phyloP scores from a whole-genome alignment of 1,139 yeast species.

The Lodderomyces margitis region DNA sequence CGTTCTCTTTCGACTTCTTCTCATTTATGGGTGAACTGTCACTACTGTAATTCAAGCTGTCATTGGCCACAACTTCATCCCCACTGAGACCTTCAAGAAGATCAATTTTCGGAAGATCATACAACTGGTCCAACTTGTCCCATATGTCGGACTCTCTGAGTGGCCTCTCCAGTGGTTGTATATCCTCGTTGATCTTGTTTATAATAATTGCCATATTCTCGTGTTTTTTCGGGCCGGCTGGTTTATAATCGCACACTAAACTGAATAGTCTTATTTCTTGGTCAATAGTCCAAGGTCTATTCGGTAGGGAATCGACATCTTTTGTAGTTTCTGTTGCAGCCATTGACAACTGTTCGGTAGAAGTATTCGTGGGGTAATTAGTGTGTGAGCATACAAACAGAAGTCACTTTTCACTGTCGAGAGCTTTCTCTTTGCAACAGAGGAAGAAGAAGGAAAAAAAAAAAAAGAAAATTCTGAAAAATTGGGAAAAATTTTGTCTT shows the following conservation, averaged over 20 bases:
- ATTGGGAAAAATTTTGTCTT: background rate
- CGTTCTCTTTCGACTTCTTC: constrained; percentile 7
- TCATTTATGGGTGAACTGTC: constrained; percentile 5
- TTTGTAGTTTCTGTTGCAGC: background rate
- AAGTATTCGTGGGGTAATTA: too few species aligned
- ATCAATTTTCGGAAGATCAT: constrained; percentile 57
- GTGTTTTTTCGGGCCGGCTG: constrained; percentile 58
- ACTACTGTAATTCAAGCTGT: constrained; percentile 9
- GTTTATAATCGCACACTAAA: constrained; percentile 68
- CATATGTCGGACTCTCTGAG: constrained; percentile 52
- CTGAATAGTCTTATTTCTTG: constrained; percentile 67
- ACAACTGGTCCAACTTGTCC: constrained; percentile 52
- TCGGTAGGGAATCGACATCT: background rate
- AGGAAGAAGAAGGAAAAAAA: constrained; percentile 4
- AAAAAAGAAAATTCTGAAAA: background rate
- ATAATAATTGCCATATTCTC: constrained; percentile 58
- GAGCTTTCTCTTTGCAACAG: constrained; percentile 1
- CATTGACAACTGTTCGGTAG: too few species aligned
- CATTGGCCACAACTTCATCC: constrained; percentile 9
- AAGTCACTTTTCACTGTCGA: too few species aligned
- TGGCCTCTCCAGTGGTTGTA: constrained; percentile 18
- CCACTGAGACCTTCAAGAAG: constrained; percentile 36
- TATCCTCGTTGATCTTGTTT: constrained; percentile 45
- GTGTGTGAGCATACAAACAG: too few species aligned
- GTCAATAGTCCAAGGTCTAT: constrained; percentile 53